A percentile compares a stretch with the other conserved stretches of the same genome.
These are phyloP conservation scores for Phyllostachys edulis DNA, from an alignment of 176 grass and related monocot species.

Conservation along the genomic window DNA sequence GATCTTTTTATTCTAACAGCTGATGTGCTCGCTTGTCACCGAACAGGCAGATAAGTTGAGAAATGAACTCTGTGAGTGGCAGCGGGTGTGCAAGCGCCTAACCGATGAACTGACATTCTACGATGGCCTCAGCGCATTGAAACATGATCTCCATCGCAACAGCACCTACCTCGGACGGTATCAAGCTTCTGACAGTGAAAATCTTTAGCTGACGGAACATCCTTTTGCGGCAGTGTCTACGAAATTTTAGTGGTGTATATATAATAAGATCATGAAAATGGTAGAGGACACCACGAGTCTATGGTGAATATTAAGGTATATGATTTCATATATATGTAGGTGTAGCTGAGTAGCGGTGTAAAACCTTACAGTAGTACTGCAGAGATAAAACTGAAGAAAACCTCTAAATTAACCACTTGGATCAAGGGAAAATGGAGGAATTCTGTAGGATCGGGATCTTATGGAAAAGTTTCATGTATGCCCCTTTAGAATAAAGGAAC, in stretches of 20 bases:
- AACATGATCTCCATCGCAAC: neutral
- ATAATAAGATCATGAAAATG: neutral
- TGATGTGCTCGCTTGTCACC: neutral
- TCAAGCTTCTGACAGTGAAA: neutral
- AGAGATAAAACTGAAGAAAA: neutral
- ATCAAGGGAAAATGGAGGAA: no score
- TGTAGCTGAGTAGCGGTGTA: neutral
- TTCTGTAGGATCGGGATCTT: no score
- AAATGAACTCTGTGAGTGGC: neutral
- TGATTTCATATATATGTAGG: neutral
- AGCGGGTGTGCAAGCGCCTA: neutral
- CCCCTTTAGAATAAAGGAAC: no score
- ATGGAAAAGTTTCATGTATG: no score
- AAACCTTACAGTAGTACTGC: neutral
- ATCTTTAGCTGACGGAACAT: neutral
- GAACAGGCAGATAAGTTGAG: conserved; percentile 12
- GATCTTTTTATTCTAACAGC: neutral
- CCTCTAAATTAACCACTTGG: neutral
- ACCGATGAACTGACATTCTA: neutral
- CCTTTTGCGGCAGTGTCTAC: neutral
- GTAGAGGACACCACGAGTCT: neutral
- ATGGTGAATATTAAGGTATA: neutral
- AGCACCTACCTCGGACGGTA: neutral
- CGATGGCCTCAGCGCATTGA: neutral
- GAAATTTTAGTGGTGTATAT: neutral